These are phyloP conservation scores for Cordyceps javanica DNA, from an alignment of 2,329 filamentous ascomycete species.

Conservation along the genomic window DNA sequence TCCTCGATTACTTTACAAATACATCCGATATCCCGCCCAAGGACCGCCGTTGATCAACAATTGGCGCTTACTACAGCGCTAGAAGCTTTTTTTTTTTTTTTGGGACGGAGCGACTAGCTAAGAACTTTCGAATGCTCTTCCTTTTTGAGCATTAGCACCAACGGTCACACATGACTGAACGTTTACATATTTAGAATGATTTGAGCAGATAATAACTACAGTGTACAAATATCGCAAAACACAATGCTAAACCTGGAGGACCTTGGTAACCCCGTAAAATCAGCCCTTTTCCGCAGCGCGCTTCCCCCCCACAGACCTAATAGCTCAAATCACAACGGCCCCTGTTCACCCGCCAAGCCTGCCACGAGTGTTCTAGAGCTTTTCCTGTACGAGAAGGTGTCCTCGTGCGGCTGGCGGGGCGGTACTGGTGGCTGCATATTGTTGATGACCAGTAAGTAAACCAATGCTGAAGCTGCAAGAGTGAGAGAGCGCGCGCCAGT, in stretches of 20 bases:
- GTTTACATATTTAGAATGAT: conserved; percentile 2
- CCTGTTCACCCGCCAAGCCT: background rate
- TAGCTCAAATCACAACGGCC: background rate
- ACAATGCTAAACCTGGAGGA: background rate
- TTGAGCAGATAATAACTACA: background rate
- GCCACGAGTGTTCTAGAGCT: background rate
- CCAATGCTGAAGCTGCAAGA: background rate
- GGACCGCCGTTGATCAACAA: background rate
- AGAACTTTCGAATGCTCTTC: background rate
- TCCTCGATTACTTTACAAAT: background rate
- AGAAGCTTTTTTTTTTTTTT: conserved; percentile 5
- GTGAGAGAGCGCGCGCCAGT: background rate
- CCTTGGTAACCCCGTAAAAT: too few relatives aligned
- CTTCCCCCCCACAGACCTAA: background rate
- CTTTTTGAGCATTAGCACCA: background rate
- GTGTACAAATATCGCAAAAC: background rate
- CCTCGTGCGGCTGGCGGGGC: conserved; percentile 8
- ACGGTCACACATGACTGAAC: background rate
- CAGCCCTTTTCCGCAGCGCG: background rate
- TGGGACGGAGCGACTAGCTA: conserved; percentile 5
- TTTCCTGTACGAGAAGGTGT: conserved; percentile 9
- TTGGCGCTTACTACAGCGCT: conserved; percentile 3
- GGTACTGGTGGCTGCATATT: background rate
- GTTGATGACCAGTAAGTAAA: background rate
- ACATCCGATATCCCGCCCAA: background rate